Evolutionary conservation across 805 yeast species (phyloP).

Genomic region (Lachancea nothofagi): DNA sequence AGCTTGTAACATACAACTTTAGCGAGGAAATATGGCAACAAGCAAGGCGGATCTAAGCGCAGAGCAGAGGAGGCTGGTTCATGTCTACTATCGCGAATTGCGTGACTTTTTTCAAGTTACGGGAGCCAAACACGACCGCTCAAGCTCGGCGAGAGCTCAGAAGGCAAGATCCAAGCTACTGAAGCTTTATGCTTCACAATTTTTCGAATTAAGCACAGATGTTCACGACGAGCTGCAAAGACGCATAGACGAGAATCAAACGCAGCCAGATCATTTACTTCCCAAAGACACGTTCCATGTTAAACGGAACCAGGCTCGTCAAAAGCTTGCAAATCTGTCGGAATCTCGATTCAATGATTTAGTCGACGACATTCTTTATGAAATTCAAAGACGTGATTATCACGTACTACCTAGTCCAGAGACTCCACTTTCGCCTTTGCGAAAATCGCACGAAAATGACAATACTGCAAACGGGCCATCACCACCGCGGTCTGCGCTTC

Average conservation of each 20-base stretch:
- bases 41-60: slow-evolving; percentile 8
- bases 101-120: slow-evolving; percentile 27
- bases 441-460: too few relatives aligned
- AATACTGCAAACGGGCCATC: too few relatives aligned
- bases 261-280: slow-evolving; percentile 56
- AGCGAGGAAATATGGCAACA: slow-evolving; percentile 7
- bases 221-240: slow-evolving; percentile 89
- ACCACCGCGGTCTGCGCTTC: too few relatives aligned
- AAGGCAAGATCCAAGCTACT: slow-evolving; percentile 82
- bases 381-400: slow-evolving; percentile 71
- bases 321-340: slow-evolving; percentile 81
- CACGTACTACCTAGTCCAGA: slow-evolving; percentile 28
- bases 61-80: slow-evolving; percentile 15
- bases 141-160: slow-evolving; percentile 49
- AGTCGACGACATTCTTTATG: slow-evolving; percentile 82
- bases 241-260: slow-evolving; percentile 55
- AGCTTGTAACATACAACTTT: not conserved
- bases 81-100: slow-evolving; percentile 25
- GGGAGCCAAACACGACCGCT: slow-evolving; percentile 28
- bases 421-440: too few relatives aligned
- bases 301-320: slow-evolving; percentile 91
- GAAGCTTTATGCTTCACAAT: slow-evolving; percentile 76
- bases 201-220: slow-evolving; percentile 86
- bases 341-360: slow-evolving; percentile 79
- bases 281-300: slow-evolving; percentile 79